Percentiles rank a stretch among this genome's conserved stretches.
Conservation (phyloP, 768 basidiomycete species). For the Sarcomyxa edulis region DNA sequence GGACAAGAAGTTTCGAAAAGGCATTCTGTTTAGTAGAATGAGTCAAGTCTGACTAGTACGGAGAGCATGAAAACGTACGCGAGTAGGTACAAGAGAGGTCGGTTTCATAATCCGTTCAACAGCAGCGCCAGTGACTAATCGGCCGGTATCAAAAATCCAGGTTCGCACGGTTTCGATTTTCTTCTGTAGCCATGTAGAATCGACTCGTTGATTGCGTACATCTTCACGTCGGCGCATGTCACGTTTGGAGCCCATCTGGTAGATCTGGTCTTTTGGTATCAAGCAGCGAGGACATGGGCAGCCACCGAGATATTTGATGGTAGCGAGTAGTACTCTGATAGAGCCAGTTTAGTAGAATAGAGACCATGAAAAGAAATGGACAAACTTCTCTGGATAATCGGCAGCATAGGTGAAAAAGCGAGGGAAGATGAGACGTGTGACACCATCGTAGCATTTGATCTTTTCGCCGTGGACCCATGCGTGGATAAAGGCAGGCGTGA, state of each 20-base stretch:
- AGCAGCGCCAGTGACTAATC: background rate
- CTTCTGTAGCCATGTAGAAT: slow-evolving; percentile 2
- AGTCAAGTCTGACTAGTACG: background rate
- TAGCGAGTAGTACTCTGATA: slow-evolving; percentile 26
- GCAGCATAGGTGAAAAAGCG: slow-evolving; percentile 23
- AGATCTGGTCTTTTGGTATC: slow-evolving; percentile 19
- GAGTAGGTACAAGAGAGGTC: slow-evolving; percentile 1
- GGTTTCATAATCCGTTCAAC: background rate
- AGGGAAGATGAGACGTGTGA: slow-evolving; percentile 16
- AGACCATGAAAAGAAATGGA: slow-evolving; percentile 1
- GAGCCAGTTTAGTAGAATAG: slow-evolving; percentile 1
- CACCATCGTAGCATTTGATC: slow-evolving; percentile 18
- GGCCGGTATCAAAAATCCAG: slow-evolving; percentile 1
- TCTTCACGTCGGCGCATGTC: slow-evolving; percentile 11
- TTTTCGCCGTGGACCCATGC: slow-evolving; percentile 19
- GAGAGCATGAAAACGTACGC: background rate
- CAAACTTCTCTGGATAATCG: slow-evolving; percentile 33
- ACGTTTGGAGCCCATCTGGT: slow-evolving; percentile 17
- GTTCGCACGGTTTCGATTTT: background rate
- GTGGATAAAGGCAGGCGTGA: slow-evolving; percentile 17
- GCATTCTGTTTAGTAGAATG: slow-evolving; percentile 16
- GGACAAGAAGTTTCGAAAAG: slow-evolving; percentile 12
- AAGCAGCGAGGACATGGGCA: slow-evolving; percentile 35
- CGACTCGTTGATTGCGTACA: background rate
- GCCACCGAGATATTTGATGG: slow-evolving; percentile 22